Percentiles rank a stretch among this genome's conserved stretches.
Evolutionary conservation across 768 basidiomycete species (phyloP).

Genomic region (Boletus coccyginus): DNA sequence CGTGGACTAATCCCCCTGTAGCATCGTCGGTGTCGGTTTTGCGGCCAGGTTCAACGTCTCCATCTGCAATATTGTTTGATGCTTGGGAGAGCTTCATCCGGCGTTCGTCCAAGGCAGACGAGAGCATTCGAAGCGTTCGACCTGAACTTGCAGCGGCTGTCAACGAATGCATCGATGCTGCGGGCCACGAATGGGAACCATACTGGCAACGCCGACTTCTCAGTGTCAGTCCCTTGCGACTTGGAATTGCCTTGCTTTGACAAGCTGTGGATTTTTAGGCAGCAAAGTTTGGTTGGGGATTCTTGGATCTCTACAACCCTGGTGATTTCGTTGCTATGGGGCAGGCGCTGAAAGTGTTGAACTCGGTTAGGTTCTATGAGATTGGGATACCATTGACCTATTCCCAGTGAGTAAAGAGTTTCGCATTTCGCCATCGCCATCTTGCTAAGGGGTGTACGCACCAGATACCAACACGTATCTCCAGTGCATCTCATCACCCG

Average conservation of each 20-base stretch:
- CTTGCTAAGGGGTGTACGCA: constrained; percentile 1
- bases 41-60: constrained; percentile 87
- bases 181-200: constrained; percentile 88
- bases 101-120: constrained; percentile 89
- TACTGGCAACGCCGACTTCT: constrained; percentile 86
- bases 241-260: not conserved
- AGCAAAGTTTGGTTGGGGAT: constrained; percentile 95
- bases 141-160: constrained; percentile 85
- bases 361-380: constrained; percentile 88
- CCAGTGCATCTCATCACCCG: constrained; percentile 79
- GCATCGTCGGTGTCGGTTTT: constrained; percentile 82
- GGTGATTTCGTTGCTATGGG: constrained; percentile 92
- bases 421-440: not conserved
- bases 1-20: constrained; percentile 26
- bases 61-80: constrained; percentile 88
- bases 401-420: constrained; percentile 60
- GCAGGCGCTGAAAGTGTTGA: constrained; percentile 88
- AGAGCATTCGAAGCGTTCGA: constrained; percentile 84
- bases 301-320: constrained; percentile 90
- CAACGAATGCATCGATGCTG: constrained; percentile 91
- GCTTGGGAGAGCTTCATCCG: constrained; percentile 86
- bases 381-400: constrained; percentile 93
- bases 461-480: constrained; percentile 78
- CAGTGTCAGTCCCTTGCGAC: constrained; percentile 45
- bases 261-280: constrained; percentile 48